phyloP scores from a whole-genome alignment of 768 basidiomycete species.

The Leccinum disarticulatum region DNA sequence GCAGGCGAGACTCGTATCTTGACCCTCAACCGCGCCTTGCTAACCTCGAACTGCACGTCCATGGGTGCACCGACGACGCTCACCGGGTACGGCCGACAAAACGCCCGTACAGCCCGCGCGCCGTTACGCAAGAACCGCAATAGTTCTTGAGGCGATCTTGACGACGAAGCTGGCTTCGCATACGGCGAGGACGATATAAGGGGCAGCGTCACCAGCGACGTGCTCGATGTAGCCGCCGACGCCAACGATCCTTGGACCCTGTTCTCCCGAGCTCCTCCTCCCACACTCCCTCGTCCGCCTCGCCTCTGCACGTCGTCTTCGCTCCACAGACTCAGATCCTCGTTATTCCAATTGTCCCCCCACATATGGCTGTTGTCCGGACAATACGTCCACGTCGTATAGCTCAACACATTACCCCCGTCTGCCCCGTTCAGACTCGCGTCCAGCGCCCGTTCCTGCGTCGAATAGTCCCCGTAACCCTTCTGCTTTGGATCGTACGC shows the following conservation, averaged over 20 bases:
- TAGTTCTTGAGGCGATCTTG: conserved; percentile 11
- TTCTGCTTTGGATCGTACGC: conserved; percentile 59
- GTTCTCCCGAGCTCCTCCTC: not conserved
- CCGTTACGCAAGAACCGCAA: conserved; percentile 80
- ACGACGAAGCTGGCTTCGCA: not conserved
- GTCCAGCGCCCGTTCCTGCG: conserved; percentile 84
- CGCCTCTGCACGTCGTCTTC: conserved; percentile 56
- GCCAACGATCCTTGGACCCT: not conserved
- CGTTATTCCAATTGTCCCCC: conserved; percentile 97
- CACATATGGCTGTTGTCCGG: conserved; percentile 80
- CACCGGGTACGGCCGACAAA: conserved; percentile 79
- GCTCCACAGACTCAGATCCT: conserved; percentile 91
- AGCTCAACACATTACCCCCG: conserved; percentile 71
- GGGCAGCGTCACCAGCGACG: conserved; percentile 22
- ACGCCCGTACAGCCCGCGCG: conserved; percentile 80
- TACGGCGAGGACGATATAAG: conserved; percentile 12
- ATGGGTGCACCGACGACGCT: conserved; percentile 68
- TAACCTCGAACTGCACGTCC: conserved; percentile 75
- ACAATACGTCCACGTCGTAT: conserved; percentile 88
- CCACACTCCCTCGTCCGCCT: not conserved
- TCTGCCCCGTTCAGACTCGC: conserved; percentile 80
- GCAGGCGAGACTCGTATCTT: conserved; percentile 60
- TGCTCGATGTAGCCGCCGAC: conserved; percentile 17
- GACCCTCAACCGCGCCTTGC: conserved; percentile 67
- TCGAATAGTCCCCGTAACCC: conserved; percentile 71